phyloP scores from a whole-genome alignment of 2,329 filamentous ascomycete genomes.

The Aspergillus nomiae region DNA sequence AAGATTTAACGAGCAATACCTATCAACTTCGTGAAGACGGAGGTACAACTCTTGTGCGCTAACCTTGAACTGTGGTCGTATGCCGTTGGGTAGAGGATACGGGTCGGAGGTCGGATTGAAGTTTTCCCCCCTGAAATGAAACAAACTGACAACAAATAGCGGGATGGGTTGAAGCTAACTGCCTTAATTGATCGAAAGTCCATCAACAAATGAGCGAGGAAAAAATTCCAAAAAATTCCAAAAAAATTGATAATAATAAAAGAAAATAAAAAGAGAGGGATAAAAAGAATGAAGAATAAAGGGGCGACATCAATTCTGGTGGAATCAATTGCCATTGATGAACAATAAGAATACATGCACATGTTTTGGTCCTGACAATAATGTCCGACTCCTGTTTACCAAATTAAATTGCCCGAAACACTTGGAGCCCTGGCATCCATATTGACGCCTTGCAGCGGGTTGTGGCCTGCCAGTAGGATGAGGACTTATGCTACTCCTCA shows the following conservation, averaged over 20 bases:
- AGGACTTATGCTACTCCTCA: neutral
- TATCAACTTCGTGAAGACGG: too few species aligned
- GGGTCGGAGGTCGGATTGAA: neutral
- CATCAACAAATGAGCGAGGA: neutral
- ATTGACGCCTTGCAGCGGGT: neutral
- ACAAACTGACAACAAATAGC: neutral
- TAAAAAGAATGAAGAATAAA: neutral
- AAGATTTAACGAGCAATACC: too few species aligned
- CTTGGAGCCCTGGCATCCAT: neutral
- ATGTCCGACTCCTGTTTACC: neutral
- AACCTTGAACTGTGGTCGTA: too few species aligned
- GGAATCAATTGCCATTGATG: neutral
- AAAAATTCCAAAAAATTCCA: neutral
- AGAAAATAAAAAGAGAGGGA: neutral
- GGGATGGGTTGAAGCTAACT: neutral
- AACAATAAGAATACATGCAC: neutral
- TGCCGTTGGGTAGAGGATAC: too few species aligned
- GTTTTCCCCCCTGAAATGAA: too few species aligned
- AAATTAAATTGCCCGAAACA: constrained; percentile 1
- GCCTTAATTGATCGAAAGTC: neutral
- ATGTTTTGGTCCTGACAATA: neutral
- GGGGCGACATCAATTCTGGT: too few species aligned
- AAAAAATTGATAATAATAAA: too few species aligned
- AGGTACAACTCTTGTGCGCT: too few species aligned
- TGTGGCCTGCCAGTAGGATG: neutral